These are phyloP conservation scores for Datisca glomerata DNA, from an alignment of 306 rosid species.

Conservation along the genomic window DNA sequence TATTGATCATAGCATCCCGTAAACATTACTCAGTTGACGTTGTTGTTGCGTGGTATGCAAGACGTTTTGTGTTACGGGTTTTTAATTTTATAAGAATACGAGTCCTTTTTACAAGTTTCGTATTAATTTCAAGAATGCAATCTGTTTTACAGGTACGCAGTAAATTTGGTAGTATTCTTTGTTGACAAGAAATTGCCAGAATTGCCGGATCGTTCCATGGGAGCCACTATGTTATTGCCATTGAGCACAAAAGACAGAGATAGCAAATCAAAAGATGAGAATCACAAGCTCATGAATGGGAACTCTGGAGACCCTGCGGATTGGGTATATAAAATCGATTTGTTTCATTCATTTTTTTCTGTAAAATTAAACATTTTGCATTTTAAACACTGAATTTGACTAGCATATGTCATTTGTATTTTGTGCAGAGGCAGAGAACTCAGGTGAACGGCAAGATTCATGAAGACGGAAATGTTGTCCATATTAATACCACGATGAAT, in stretches of 20 bases:
- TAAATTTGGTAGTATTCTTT: constrained; percentile 32
- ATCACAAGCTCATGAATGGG: constrained; percentile 20
- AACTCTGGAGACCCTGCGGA: constrained; percentile 15
- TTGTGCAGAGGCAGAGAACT: constrained; percentile 12
- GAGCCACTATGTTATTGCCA: constrained; percentile 20
- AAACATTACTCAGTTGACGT: constrained; percentile 42
- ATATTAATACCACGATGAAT: constrained; percentile 6
- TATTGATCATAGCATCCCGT: constrained; percentile 42
- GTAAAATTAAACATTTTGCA: neutral
- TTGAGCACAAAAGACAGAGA: constrained; percentile 24
- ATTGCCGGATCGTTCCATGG: constrained; percentile 32
- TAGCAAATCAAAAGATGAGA: constrained; percentile 27
- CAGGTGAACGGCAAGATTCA: constrained; percentile 16
- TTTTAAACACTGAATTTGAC: too few species aligned
- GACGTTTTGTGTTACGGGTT: neutral
- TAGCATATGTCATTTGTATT: neutral
- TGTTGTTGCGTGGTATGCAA: constrained; percentile 31
- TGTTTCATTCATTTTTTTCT: neutral
- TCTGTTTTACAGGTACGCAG: constrained; percentile 32
- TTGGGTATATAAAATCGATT: constrained; percentile 8
- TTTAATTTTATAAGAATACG: neutral
- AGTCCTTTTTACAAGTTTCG: neutral
- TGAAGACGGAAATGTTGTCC: constrained; percentile 9
- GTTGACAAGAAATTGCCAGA: constrained; percentile 35
- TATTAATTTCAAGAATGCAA: neutral